These are phyloP conservation scores for Umbelopsis sp. DNA, from an alignment of 192 early-diverging fungal genomes.

Conservation along the genomic window DNA sequence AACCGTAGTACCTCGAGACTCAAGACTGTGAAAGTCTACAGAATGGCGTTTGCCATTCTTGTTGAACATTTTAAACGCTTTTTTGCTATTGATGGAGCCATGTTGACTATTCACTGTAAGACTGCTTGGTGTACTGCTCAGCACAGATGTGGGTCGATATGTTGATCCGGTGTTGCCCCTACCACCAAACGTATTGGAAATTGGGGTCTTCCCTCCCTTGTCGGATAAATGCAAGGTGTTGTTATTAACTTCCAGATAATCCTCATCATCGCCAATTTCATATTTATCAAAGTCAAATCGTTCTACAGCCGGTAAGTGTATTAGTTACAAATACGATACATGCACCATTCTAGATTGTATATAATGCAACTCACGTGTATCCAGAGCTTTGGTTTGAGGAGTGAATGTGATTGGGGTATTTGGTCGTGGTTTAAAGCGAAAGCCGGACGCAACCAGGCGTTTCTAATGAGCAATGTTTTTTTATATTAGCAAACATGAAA, in stretches of 20 bases:
- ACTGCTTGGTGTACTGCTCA: slow-evolving; percentile 26
- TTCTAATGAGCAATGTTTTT: neutral
- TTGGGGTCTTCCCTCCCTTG: neutral
- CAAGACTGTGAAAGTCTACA: slow-evolving; percentile 5
- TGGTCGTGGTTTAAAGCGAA: neutral
- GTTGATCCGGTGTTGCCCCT: slow-evolving; percentile 21
- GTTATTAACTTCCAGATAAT: slow-evolving; percentile 5
- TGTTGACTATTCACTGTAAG: slow-evolving; percentile 3
- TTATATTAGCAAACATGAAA: neutral
- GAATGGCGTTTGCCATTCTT: slow-evolving; percentile 24
- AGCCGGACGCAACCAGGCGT: neutral
- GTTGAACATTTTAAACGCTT: slow-evolving; percentile 29
- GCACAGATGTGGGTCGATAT: slow-evolving; percentile 27
- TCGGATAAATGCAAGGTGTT: neutral
- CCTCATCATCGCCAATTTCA: slow-evolving; percentile 21
- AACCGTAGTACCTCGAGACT: neutral
- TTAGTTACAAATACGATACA: too few relatives aligned
- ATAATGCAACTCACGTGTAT: too few relatives aligned
- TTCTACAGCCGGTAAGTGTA: neutral
- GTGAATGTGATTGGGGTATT: slow-evolving; percentile 9
- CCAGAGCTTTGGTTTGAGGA: neutral
- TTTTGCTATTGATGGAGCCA: slow-evolving; percentile 23
- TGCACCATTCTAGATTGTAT: too few relatives aligned
- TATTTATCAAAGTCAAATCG: neutral
- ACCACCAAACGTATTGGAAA: slow-evolving; percentile 19